Evolutionary conservation across 1,284 basidiomycete genomes (phyloP), one percentile per base, ranked within the genome.

Genomic region (Boletus sp.): DNA sequence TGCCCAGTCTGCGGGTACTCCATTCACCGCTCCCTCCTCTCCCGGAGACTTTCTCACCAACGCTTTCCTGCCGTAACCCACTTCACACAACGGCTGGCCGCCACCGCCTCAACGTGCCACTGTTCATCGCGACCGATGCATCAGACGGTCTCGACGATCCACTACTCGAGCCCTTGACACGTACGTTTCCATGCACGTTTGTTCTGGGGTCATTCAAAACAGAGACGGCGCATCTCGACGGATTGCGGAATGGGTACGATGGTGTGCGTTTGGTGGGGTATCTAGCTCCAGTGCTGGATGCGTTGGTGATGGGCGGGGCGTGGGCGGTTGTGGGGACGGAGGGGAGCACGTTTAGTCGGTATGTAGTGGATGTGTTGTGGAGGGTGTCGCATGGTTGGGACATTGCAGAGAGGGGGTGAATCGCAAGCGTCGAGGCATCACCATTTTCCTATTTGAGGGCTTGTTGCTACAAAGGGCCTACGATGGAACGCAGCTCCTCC

Each of bases 111-210:
- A 86, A 85, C 53, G 69, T 68, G 10, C 84, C 84, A 0, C 59
- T 91, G 19, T 91, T 79, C 66, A 72, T 91, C 49, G 80, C 88
- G 4, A 89, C 87, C 2, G 87, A 90, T 60, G 72, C 77, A 9
- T 56, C 66, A 13, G 68, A 73, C 35, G 77, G 81, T 1, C 58
- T 60, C 2, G 53, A 60, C 0, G 69, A 84, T 57, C 69, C 75
- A 0, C 53, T 72, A 8, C 70, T 89, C 10, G 59, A 57, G 1
- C 62, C 72, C 1, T 77, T 90, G 57, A 67, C 72, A 25, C 65
- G 56, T 23, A 75, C 78, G 3, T 90, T 91, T 61, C 86, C 87
- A 2, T 91, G 88, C 60, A 66, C 73, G n/a, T 84, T 82, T 61
- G 75, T 78, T 51, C 69, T 89, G 2, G 65, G 66, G 13, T 82